A percentile compares a stretch with the other conserved stretches of the same genome.
These are phyloP conservation scores for Mikania micrantha DNA, from an alignment of 129 eudicot genomes.

Conservation along the genomic window DNA sequence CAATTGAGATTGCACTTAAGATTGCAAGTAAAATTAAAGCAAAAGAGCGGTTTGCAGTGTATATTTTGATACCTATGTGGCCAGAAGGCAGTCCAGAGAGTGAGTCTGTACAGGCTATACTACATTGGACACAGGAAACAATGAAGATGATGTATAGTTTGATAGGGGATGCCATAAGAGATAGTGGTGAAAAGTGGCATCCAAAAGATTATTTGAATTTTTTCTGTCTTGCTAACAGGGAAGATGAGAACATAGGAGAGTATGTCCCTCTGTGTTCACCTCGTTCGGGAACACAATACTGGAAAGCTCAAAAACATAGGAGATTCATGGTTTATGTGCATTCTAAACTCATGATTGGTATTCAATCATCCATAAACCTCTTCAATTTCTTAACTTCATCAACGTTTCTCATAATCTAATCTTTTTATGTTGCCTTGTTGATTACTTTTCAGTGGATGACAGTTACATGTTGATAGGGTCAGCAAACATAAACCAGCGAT, in stretches of 20 bases:
- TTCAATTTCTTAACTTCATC: neutral
- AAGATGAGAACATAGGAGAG: slow-evolving; percentile 61
- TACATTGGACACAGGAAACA: slow-evolving; percentile 84
- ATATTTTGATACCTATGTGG: slow-evolving; percentile 92
- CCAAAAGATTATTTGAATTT: slow-evolving; percentile 85
- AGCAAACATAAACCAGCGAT: slow-evolving; percentile 87
- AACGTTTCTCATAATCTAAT: slow-evolving; percentile 4
- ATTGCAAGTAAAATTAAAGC: slow-evolving; percentile 62
- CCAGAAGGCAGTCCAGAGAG: slow-evolving; percentile 93
- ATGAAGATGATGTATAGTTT: slow-evolving; percentile 86
- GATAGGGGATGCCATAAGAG: slow-evolving; percentile 61
- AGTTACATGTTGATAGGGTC: slow-evolving; percentile 81
- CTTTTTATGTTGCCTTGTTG: neutral
- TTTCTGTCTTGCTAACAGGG: slow-evolving; percentile 93
- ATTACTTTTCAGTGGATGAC: slow-evolving; percentile 64
- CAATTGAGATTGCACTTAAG: slow-evolving; percentile 84
- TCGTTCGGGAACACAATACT: slow-evolving; percentile 55
- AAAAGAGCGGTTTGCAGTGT: slow-evolving; percentile 67
- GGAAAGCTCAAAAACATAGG: slow-evolving; percentile 75
- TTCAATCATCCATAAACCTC: neutral
- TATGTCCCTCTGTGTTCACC: slow-evolving; percentile 71
- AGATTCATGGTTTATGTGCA: slow-evolving; percentile 94
- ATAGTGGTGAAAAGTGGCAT: slow-evolving; percentile 50
- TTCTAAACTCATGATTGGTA: slow-evolving; percentile 98
- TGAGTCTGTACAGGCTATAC: slow-evolving; percentile 75